Evolutionary conservation across 139 green algal genomes (phyloP).

Genomic region (Coelastrella sp.): DNA sequence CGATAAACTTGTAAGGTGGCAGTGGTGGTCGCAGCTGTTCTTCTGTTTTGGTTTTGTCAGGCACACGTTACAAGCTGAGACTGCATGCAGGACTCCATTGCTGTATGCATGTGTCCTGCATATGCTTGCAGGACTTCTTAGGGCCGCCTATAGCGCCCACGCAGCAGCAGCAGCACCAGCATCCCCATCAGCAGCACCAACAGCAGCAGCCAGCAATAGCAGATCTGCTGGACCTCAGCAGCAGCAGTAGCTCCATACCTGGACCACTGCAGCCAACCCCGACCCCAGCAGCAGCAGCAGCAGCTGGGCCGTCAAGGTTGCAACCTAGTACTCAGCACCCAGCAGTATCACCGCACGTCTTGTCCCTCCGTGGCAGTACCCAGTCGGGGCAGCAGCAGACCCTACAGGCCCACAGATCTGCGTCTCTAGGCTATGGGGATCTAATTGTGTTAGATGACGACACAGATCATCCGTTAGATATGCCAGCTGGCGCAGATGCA

Average conservation of each 20-base stretch:
- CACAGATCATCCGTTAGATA: slow-evolving; percentile 26
- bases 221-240: not conserved
- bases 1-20: no score
- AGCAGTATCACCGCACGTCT: not conserved
- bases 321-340: no score
- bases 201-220: not conserved
- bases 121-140: not conserved
- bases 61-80: no score
- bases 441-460: not conserved
- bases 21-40: no score
- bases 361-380: not conserved
- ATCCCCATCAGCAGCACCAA: not conserved
- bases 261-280: not conserved
- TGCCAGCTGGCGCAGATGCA: slow-evolving; percentile 25
- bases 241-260: not conserved
- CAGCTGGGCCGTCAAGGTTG: not conserved
- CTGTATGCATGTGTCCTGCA: no score
- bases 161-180: not conserved
- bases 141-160: not conserved
- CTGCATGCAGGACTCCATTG: no score
- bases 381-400: not conserved
- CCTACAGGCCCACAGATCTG: not conserved
- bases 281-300: not conserved
- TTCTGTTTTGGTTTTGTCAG: no score
- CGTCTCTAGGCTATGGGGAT: slow-evolving; percentile 31